Evolutionary conservation across 768 basidiomycete species (phyloP).

Genomic region (Mycena belliarum): DNA sequence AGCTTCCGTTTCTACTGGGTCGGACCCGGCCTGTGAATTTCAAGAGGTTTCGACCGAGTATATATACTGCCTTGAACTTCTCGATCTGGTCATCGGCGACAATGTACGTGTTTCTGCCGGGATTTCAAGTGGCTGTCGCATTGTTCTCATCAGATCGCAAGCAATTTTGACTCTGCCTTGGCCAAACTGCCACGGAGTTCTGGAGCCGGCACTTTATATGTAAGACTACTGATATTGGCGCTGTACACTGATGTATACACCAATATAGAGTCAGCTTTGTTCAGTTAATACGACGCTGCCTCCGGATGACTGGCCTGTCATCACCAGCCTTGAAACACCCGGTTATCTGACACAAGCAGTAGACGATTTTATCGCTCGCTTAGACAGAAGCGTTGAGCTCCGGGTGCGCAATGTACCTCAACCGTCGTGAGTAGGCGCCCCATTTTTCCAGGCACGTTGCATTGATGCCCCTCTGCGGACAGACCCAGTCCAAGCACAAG

Average conservation of each 20-base stretch:
- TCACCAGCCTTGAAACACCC: constrained; percentile 44
- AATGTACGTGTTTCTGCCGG: constrained; percentile 14
- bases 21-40: constrained; percentile 45
- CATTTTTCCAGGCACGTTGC: not conserved
- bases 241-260: not conserved
- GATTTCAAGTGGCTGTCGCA: not conserved
- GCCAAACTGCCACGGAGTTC: constrained; percentile 9
- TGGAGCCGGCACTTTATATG: constrained; percentile 5
- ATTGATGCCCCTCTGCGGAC: not conserved
- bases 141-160: constrained; percentile 10
- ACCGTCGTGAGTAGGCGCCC: constrained; percentile 36
- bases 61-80: constrained; percentile 57
- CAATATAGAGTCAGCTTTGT: constrained; percentile 41
- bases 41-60: constrained; percentile 62
- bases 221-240: not conserved
- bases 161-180: constrained; percentile 16
- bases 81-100: constrained; percentile 6
- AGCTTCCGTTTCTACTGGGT: constrained; percentile 63
- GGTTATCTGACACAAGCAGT: constrained; percentile 42
- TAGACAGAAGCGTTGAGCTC: constrained; percentile 69
- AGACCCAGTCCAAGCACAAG: constrained; percentile 29
- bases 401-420: constrained; percentile 71
- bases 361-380: constrained; percentile 50
- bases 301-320: constrained; percentile 38
- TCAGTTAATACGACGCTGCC: constrained; percentile 53